Percentiles rank a stretch among this genome's conserved stretches.
Conservation (phyloP, 2,329 filamentous ascomycete genomes). For the Colletotrichum siamense region DNA sequence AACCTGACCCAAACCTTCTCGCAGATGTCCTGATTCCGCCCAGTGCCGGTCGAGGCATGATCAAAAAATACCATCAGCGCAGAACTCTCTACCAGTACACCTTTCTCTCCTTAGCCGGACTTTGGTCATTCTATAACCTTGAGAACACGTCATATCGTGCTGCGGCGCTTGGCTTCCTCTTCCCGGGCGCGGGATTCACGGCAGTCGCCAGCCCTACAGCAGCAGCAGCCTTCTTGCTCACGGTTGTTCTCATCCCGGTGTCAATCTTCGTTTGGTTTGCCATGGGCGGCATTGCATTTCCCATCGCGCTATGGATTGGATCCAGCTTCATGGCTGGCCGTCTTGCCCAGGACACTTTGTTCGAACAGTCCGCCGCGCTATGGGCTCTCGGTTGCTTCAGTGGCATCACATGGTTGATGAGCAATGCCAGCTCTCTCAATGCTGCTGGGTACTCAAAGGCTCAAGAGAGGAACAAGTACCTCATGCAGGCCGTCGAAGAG, state of each 20-base stretch:
- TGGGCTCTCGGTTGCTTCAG: not conserved
- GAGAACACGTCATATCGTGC: not conserved
- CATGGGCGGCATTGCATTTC: not conserved
- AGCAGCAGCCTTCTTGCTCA: not conserved
- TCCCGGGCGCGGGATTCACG: not conserved
- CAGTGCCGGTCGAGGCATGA: not conserved
- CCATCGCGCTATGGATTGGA: not conserved
- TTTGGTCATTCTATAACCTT: not conserved
- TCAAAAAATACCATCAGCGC: not conserved
- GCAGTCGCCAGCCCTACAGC: not conserved
- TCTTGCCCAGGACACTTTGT: not conserved
- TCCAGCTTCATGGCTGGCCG: not conserved
- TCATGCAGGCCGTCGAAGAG: not conserved
- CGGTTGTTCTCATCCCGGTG: not conserved
- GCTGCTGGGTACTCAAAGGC: not conserved
- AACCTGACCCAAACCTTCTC: not conserved
- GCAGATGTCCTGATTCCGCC: not conserved
- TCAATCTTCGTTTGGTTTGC: not conserved
- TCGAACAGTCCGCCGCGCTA: not conserved
- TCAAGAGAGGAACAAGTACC: not conserved
- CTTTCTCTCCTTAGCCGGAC: not conserved
- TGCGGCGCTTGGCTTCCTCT: not conserved
- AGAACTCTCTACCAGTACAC: not conserved
- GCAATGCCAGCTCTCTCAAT: not conserved
- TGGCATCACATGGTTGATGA: not conserved